Conservation (phyloP, 257 asterid genomes). For the Mitragyna speciosa region DNA sequence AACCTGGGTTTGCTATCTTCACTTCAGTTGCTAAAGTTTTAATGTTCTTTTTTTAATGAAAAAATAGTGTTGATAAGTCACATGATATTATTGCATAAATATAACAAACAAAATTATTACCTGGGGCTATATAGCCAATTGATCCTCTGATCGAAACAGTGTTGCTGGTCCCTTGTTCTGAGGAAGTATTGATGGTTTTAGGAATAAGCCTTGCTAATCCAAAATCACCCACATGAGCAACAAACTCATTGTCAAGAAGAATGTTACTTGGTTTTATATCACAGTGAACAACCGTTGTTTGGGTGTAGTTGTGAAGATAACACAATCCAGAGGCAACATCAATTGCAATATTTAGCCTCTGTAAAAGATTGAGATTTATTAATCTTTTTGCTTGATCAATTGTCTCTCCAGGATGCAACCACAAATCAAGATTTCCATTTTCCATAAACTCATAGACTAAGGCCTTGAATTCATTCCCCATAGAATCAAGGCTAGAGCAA, state of each 20-base stretch:
- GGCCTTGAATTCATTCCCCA: slow-evolving; percentile 36
- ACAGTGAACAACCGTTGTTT: slow-evolving; percentile 29
- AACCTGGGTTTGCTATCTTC: no score
- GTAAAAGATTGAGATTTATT: slow-evolving; percentile 14
- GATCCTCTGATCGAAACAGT: slow-evolving; percentile 29
- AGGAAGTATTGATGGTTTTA: background rate
- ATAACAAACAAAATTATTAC: no score
- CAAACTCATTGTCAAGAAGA: slow-evolving; percentile 32
- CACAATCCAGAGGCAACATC: slow-evolving; percentile 32
- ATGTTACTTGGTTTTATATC: slow-evolving; percentile 42
- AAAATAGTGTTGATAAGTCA: no score
- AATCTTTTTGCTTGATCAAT: background rate
- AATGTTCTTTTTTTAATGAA: no score
- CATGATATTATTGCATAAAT: no score
- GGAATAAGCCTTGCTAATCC: slow-evolving; percentile 36
- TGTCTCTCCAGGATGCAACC: slow-evolving; percentile 24
- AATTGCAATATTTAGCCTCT: slow-evolving; percentile 27
- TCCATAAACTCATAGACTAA: slow-evolving; percentile 32
- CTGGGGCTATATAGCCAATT: slow-evolving; percentile 37
- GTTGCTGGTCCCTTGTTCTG: slow-evolving; percentile 7
- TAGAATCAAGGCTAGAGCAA: slow-evolving; percentile 30
- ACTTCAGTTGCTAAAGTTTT: no score
- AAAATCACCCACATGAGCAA: slow-evolving; percentile 41
- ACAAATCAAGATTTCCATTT: slow-evolving; percentile 34
- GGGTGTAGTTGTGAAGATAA: slow-evolving; percentile 31